Evolutionary conservation across 495 filamentous ascomycete genomes (phyloP), one percentile per base, ranked within the genome.

Genomic region (Neohortaea acidophila): DNA sequence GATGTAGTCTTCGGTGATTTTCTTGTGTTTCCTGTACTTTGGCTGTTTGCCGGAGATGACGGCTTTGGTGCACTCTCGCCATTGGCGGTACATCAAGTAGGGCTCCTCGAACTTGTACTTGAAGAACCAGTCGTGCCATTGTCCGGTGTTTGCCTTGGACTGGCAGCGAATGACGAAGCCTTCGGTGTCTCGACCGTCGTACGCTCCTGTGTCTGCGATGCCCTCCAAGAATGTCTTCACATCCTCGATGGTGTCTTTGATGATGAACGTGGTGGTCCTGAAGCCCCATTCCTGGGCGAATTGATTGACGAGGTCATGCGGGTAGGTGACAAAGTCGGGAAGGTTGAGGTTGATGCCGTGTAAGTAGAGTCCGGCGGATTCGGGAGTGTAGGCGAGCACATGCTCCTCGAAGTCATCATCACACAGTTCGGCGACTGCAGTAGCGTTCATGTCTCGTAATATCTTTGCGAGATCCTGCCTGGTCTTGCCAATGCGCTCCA

Each of bases 101-200:
- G 89, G 89, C 62, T 97, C 91, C 55, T 97, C 89, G 37, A 96
- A 97, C 62, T 97, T 97, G 69, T 84, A 97, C 57, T 97, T 97
- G 75, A 96, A 97, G 62, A 97, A 96, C 87, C 87, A 97, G 56
- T 96, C 83, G 13, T 69, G 63, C 60, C 73, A 89, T 1, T 51
- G 51, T 9, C 61, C 61, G 8, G 54, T 59, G 15, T 68, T 57
- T 19, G 46, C 41, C 36, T 66, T 65, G 43, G 74, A 70, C 54
- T 82, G 77, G 62, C 89, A 96, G 38, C 89, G 78, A 41, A 97
- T 80, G 38, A 97, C 89, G 48, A 97, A 97, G 2, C 89, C 89
- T 56, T 97, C 89, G 2, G 93, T 87, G 45, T 96, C 85, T 37
- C 84, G 77, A 7, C 83, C 87, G 45, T 77, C 75, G 59, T 87